A percentile compares a stretch with the other conserved stretches of the same genome.
These are phyloP conservation scores for Beauveria pseudobassiana DNA, from an alignment of 2,329 filamentous ascomycete genomes.

Conservation along the genomic window DNA sequence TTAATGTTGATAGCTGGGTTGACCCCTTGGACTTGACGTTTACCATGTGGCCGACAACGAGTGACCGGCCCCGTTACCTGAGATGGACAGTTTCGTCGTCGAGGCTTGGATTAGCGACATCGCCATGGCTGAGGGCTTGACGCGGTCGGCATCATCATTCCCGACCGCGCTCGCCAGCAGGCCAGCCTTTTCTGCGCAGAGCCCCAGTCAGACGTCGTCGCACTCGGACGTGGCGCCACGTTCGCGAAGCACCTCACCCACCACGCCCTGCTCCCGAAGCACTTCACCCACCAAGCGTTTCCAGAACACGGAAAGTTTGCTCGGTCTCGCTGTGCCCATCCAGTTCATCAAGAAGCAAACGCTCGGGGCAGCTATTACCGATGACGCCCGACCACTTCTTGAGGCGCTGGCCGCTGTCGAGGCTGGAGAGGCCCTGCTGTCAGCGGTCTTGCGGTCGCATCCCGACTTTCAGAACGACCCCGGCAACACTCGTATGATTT, in stretches of 20 bases:
- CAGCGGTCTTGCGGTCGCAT: neutral
- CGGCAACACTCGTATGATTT: too few relatives aligned
- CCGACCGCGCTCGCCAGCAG: neutral
- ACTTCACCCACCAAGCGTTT: neutral
- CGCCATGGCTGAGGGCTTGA: neutral
- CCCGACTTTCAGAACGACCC: neutral
- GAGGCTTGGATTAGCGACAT: too few relatives aligned
- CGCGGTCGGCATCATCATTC: neutral
- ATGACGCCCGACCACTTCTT: neutral
- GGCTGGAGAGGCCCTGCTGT: neutral
- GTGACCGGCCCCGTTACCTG: too few relatives aligned
- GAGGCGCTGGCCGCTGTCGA: neutral
- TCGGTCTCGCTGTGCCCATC: neutral
- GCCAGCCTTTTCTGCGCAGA: neutral
- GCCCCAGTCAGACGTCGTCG: too few relatives aligned
- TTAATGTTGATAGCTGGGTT: too few relatives aligned
- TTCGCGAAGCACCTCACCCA: neutral
- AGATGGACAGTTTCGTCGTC: too few relatives aligned
- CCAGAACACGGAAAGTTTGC: neutral
- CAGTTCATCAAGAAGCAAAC: neutral
- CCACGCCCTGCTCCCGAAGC: too few relatives aligned
- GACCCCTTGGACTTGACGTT: too few relatives aligned
- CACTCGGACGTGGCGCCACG: too few relatives aligned
- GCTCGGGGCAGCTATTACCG: neutral
- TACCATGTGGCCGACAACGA: too few relatives aligned